Base-by-base conservation (phyloP, 306 rosid species). In the Cicer yamashitae region DNA sequence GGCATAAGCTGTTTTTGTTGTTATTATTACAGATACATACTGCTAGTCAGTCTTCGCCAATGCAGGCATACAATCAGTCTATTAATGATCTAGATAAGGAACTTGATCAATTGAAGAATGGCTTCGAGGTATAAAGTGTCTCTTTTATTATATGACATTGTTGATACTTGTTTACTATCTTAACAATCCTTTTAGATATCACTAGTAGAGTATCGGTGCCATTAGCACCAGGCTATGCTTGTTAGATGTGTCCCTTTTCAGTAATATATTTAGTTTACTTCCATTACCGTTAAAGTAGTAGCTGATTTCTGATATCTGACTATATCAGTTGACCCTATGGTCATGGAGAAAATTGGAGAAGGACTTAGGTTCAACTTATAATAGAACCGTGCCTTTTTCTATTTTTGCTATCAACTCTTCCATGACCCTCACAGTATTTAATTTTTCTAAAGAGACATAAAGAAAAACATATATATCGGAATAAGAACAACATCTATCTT, bases 31-130 rank as follows among this genome's bases (percentile, higher is more conserved):
- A 94, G 93, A 91, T 94, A 74, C 98, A 94, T 76, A 94, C 96
- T 7, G 78, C 93, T 67, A 90, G 97, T 82, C 97, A 91, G 81
- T 94, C 97, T 56, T 91, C 94, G 0, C 98, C 97, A 37, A 89
- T 90, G 98, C 96, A 90, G 83, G 96, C 98, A 44, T 94, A 94
- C 81, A 94, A 91, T 81, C 97, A 90, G 84, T 93, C 98, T 43
- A 86, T 91, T 64, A 91, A 94, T 82, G 98, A 91, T 86, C 88
- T 91, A 39, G 97, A 94, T 75, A 88, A 79, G 86, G 97, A 94
- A 83, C 91, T 91, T 66, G 97, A 94, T 77, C 82, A 75, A 74
- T 79, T 91, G 80, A 94, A 91, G 90, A 58, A 30, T 44, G 90
- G 79, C 69, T 87, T 94, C 14, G 98, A 91, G 96, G 98, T 90